Evolutionary conservation across 2,329 filamentous ascomycete genomes (phyloP).

Genomic region (Pseudocercospora musae): DNA sequence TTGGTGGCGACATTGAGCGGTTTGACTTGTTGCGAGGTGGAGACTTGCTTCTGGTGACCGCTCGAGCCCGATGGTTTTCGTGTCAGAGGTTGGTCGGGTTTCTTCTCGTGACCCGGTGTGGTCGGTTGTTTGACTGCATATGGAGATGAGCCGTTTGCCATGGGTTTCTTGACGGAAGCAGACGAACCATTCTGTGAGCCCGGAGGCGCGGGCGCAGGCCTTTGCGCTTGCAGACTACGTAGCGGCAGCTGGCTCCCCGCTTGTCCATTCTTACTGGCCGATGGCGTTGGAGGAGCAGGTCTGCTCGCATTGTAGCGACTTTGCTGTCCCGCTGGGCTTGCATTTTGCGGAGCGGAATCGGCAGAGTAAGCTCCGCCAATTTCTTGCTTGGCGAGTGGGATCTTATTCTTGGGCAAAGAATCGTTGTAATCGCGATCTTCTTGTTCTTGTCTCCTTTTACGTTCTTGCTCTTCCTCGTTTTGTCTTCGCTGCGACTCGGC

Average conservation of each 20-base stretch:
- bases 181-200: slow-evolving; percentile 30
- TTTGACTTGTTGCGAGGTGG: slow-evolving; percentile 38
- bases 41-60: slow-evolving; percentile 26
- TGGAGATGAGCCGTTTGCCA: slow-evolving; percentile 29
- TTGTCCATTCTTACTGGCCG: slow-evolving; percentile 28
- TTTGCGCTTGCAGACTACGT: slow-evolving; percentile 64
- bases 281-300: slow-evolving; percentile 60
- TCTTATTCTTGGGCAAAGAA: slow-evolving; percentile 75
- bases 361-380: slow-evolving; percentile 66
- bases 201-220: slow-evolving; percentile 42
- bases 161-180: slow-evolving; percentile 25
- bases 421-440: slow-evolving; percentile 77
- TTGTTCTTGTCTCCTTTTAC: slow-evolving; percentile 62
- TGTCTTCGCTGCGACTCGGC: slow-evolving; percentile 40
- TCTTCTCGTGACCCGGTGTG: slow-evolving; percentile 25
- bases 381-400: slow-evolving; percentile 84
- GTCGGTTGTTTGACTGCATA: slow-evolving; percentile 29
- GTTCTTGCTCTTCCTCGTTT: slow-evolving; percentile 46
- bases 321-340: slow-evolving; percentile 44
- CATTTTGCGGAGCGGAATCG: slow-evolving; percentile 34
- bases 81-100: slow-evolving; percentile 28
- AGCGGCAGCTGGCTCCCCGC: slow-evolving; percentile 28
- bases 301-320: slow-evolving; percentile 82
- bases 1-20: slow-evolving; percentile 53
- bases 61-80: slow-evolving; percentile 31